Percentiles rank a stretch among this genome's conserved stretches.
Evolutionary conservation across 1,284 basidiomycete genomes (phyloP).

Genomic region (Ceratorhiza oryzae-sativae): DNA sequence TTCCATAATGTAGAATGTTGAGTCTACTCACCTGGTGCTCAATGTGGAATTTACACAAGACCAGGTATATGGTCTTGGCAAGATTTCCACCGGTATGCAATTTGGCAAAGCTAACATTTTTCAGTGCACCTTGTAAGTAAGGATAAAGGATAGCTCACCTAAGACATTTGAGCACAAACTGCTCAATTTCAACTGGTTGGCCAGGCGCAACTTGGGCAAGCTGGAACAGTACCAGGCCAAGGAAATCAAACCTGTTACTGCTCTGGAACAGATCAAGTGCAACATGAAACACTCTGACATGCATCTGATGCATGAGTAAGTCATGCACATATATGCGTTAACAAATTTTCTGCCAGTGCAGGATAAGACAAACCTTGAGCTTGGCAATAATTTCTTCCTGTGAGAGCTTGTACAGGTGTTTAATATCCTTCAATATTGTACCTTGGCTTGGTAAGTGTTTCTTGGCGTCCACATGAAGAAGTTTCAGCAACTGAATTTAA

Average conservation of each 20-base stretch:
- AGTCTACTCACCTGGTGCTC: background rate
- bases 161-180: slow-evolving; percentile 14
- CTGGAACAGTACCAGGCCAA: background rate
- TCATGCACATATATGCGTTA: background rate
- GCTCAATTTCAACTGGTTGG: background rate
- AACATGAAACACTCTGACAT: background rate
- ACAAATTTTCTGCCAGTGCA: too few relatives aligned
- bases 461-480: background rate
- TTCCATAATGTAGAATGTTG: background rate
- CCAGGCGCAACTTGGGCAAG: background rate
- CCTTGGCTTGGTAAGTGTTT: background rate
- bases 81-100: background rate
- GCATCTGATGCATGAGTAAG: background rate
- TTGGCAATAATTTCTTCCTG: background rate
- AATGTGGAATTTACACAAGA: slow-evolving; percentile 1
- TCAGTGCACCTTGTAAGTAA: background rate
- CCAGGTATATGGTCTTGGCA: background rate
- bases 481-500: background rate
- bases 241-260: background rate
- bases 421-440: background rate
- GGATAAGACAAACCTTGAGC: background rate
- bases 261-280: background rate
- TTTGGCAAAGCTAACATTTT: background rate
- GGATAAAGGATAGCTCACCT: background rate
- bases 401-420: background rate